A percentile compares a stretch with the other conserved stretches of the same genome.
These are phyloP conservation scores for Sherardia arvensis DNA, from an alignment of 257 asterid species.

Conservation along the genomic window DNA sequence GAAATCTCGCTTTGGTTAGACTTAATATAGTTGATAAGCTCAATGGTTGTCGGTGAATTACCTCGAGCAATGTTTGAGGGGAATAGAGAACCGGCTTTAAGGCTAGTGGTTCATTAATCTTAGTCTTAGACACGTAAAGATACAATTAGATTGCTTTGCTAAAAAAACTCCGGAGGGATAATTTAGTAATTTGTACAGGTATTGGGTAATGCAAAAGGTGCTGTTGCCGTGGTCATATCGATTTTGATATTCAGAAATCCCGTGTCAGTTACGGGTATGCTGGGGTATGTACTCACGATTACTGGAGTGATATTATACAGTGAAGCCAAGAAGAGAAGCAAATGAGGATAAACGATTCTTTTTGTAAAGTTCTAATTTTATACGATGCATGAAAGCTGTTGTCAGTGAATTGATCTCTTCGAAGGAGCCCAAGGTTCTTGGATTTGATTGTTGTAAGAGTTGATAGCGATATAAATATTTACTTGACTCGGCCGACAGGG, in stretches of 20 bases:
- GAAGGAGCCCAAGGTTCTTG: not conserved
- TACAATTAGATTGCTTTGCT: not conserved
- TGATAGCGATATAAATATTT: not conserved
- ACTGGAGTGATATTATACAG: slow-evolving; percentile 28
- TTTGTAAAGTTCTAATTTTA: not conserved
- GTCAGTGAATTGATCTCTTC: slow-evolving; percentile 2
- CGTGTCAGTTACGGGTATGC: slow-evolving; percentile 24
- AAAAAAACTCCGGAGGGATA: not conserved
- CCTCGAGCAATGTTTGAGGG: not conserved
- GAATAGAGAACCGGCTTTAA: not conserved
- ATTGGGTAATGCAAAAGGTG: slow-evolving; percentile 32
- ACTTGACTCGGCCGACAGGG: not conserved
- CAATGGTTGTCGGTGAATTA: not conserved
- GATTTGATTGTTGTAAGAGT: not conserved
- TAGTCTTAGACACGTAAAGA: not conserved
- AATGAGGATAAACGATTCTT: not conserved
- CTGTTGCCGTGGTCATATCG: slow-evolving; percentile 30
- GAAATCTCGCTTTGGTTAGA: not conserved
- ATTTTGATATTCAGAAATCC: slow-evolving; percentile 28
- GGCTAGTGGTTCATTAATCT: too few relatives aligned
- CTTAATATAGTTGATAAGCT: not conserved
- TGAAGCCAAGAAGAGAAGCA: slow-evolving; percentile 26
- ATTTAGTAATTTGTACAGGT: slow-evolving; percentile 16
- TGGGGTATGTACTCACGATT: slow-evolving; percentile 25
- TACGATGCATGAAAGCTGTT: not conserved